phyloP scores from a whole-genome alignment of 2,329 filamentous ascomycete genomes.

The Juglanconis sp. region DNA sequence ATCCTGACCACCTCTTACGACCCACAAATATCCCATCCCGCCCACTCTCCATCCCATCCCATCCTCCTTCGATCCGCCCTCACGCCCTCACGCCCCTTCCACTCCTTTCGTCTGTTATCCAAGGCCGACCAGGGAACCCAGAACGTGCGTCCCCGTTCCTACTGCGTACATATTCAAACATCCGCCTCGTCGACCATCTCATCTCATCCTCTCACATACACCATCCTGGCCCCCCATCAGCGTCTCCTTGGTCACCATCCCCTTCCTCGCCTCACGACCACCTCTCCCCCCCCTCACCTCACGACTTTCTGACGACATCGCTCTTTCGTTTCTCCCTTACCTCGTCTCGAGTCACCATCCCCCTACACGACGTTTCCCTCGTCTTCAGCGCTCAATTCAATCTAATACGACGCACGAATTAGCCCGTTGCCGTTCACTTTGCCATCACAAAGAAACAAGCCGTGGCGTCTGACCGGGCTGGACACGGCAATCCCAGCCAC shows the following conservation, averaged over 20 bases:
- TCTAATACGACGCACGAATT: slow-evolving; percentile 7
- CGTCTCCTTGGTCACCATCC: neutral
- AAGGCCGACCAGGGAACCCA: slow-evolving; percentile 15
- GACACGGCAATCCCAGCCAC: slow-evolving; percentile 11
- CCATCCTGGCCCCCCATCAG: neutral
- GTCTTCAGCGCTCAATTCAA: neutral
- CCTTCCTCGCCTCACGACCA: neutral
- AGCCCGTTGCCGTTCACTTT: neutral
- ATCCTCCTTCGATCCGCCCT: slow-evolving; percentile 6
- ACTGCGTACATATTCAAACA: slow-evolving; percentile 14
- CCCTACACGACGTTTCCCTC: neutral
- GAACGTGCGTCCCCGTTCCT: slow-evolving; percentile 12
- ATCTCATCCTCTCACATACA: slow-evolving; percentile 7
- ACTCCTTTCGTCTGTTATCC: slow-evolving; percentile 2
- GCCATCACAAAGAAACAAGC: neutral
- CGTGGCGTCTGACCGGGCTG: slow-evolving; percentile 5
- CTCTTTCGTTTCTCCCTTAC: neutral
- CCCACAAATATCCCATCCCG: neutral
- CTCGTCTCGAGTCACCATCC: neutral
- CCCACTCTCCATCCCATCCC: neutral
- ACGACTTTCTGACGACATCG: slow-evolving; percentile 1
- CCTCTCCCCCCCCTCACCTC: neutral
- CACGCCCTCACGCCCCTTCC: slow-evolving; percentile 5
- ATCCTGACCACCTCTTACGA: too few species aligned
- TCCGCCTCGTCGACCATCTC: slow-evolving; percentile 12